phyloP scores from a whole-genome alignment of 2,329 filamentous ascomycete species.

The Madurella mycetomatis region DNA sequence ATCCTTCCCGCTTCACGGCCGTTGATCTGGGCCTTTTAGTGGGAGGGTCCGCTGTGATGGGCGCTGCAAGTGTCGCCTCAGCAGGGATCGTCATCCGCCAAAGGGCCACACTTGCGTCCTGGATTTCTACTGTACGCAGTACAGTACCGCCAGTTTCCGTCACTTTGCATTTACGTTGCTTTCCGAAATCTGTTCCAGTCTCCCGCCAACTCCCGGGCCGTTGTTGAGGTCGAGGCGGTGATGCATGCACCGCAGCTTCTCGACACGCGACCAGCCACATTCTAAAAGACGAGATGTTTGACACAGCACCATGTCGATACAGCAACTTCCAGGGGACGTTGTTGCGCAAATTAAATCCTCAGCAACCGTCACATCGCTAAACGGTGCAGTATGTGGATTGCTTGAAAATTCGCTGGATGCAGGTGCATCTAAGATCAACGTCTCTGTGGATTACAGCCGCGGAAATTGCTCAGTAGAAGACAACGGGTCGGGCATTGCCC shows the following conservation, averaged over 20 bases:
- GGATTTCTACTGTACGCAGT: no score
- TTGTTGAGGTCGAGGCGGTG: no score
- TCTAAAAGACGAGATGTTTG: conserved; percentile 15
- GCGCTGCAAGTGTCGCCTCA: no score
- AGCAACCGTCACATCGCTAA: conserved; percentile 69
- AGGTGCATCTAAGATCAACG: conserved; percentile 59
- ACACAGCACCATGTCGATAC: conserved; percentile 54
- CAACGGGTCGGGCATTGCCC: conserved; percentile 72
- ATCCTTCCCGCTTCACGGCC: background rate
- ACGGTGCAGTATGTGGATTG: conserved; percentile 65
- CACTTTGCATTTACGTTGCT: no score
- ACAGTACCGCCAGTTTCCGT: no score
- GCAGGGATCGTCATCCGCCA: no score
- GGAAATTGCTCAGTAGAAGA: conserved; percentile 81
- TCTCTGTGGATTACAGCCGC: conserved; percentile 68
- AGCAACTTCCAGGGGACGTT: conserved; percentile 64
- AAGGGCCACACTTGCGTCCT: no score
- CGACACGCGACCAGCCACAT: background rate
- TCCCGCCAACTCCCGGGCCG: no score
- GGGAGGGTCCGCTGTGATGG: no score
- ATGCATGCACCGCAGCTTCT: no score
- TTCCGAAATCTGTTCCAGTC: no score
- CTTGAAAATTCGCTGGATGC: conserved; percentile 85
- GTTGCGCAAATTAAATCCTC: conserved; percentile 81
- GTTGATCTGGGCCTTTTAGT: no score